Evolutionary conservation across 2,329 filamentous ascomycete species (phyloP).

Genomic region (Phaeophleospora eucalypticola): DNA sequence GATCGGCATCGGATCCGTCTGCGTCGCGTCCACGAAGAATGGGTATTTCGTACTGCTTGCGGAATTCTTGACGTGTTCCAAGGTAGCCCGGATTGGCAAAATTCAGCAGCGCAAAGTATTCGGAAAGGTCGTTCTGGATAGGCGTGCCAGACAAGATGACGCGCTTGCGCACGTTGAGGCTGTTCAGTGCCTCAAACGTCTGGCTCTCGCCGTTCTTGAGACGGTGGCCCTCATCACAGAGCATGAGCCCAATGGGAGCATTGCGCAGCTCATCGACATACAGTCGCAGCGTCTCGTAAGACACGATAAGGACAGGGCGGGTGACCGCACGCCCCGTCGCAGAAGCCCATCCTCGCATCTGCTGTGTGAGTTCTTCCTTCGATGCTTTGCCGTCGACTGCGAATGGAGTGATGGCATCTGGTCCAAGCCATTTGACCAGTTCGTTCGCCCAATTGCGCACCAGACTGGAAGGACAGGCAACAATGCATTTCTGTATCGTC

Average conservation of each 20-base stretch:
- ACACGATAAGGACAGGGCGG: conserved; percentile 91
- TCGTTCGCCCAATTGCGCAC: conserved; percentile 99
- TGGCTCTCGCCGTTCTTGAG: conserved; percentile 95
- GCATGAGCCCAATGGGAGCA: conserved; percentile 83
- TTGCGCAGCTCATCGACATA: conserved; percentile 88
- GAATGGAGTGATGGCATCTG: conserved; percentile 86
- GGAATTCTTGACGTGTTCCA: conserved; percentile 83
- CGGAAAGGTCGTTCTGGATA: conserved; percentile 96
- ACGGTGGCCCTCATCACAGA: conserved; percentile 95
- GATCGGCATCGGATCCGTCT: conserved; percentile 76
- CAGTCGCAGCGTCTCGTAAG: conserved; percentile 89
- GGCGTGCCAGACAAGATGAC: conserved; percentile 96
- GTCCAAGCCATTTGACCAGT: conserved; percentile 90
- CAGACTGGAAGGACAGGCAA: conserved; percentile 92
- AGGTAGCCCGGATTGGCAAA: conserved; percentile 94
- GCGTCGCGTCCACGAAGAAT: conserved; percentile 90
- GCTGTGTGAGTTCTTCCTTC: conserved; percentile 85
- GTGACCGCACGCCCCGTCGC: conserved; percentile 84
- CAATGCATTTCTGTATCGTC: conserved; percentile 93
- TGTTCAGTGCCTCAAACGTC: conserved; percentile 88
- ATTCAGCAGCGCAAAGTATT: conserved; percentile 93
- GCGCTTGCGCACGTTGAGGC: conserved; percentile 80
- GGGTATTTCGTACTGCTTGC: conserved; percentile 88
- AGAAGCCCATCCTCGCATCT: conserved; percentile 93
- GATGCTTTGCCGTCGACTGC: conserved; percentile 95